phyloP scores from a whole-genome alignment of 331 rosid species.

The Arachis monticola region DNA sequence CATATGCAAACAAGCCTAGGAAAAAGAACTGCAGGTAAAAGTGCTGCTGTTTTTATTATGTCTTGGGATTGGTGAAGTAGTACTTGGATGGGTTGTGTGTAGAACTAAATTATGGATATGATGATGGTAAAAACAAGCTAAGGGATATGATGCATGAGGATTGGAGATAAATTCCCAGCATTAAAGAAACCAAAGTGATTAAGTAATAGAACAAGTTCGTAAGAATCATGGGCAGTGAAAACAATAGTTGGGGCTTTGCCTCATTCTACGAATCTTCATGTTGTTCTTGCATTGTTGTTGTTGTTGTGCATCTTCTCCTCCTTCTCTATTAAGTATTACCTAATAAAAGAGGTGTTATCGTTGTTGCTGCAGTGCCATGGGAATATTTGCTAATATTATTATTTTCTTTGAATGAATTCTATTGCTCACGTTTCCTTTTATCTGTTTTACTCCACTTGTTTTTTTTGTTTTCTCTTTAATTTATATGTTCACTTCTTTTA shows the following conservation, averaged over 20 bases:
- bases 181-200: constrained; percentile 69
- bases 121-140: constrained; percentile 22
- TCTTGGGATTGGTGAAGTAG: constrained; percentile 55
- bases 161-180: constrained; percentile 88
- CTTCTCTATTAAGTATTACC: no score
- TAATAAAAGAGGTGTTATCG: no score
- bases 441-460: no score
- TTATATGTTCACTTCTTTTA: no score
- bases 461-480: no score
- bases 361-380: no score
- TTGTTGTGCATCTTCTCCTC: no score
- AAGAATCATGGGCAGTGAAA: constrained; percentile 80
- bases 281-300: no score
- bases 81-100: constrained; percentile 31
- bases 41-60: constrained; percentile 53
- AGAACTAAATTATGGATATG: no score
- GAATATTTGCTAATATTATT: no score
- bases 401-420: no score
- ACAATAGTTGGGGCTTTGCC: constrained; percentile 58
- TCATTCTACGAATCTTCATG: constrained; percentile 61
- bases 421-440: no score
- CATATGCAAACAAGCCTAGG: constrained; percentile 56
- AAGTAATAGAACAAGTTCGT: constrained; percentile 66
- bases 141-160: constrained; percentile 66
- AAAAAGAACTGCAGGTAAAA: constrained; percentile 59